These are phyloP conservation scores for Ephemerocybe angulata DNA, from an alignment of 768 basidiomycete genomes.

Conservation along the genomic window DNA sequence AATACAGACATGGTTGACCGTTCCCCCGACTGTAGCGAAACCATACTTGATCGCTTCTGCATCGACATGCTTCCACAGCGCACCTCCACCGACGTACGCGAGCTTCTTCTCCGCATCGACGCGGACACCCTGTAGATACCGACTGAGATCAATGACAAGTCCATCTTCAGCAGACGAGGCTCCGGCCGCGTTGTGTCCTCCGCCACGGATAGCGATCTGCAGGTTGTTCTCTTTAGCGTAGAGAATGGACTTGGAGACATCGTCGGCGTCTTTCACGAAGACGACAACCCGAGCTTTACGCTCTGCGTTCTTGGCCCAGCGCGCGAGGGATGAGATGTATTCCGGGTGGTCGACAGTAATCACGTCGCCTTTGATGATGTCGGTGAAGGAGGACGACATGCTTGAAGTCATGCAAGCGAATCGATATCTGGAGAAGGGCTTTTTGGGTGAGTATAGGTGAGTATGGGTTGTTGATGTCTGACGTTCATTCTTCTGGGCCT, in stretches of 20 bases:
- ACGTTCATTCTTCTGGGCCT: too few species aligned
- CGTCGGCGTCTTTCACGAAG: slow-evolving; percentile 37
- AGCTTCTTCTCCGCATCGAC: slow-evolving; percentile 35
- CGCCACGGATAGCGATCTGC: slow-evolving; percentile 40
- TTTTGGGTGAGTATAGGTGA: too few species aligned
- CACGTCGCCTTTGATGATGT: slow-evolving; percentile 43
- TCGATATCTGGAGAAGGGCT: too few species aligned
- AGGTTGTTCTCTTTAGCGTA: slow-evolving; percentile 32
- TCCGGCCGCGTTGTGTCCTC: slow-evolving; percentile 42
- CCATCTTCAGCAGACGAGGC: slow-evolving; percentile 43
- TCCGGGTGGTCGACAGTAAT: slow-evolving; percentile 31
- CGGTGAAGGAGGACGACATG: too few species aligned
- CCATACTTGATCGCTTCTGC: slow-evolving; percentile 38
- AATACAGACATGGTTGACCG: slow-evolving; percentile 42
- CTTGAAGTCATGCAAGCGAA: too few species aligned
- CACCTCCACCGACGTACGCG: slow-evolving; percentile 42
- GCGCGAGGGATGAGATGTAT: slow-evolving; percentile 35
- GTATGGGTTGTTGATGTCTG: too few species aligned
- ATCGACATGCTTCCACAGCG: slow-evolving; percentile 44
- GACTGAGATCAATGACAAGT: slow-evolving; percentile 45
- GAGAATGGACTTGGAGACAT: slow-evolving; percentile 33
- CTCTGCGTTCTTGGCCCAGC: slow-evolving; percentile 42
- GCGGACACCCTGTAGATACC: slow-evolving; percentile 33
- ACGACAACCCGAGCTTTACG: slow-evolving; percentile 40
- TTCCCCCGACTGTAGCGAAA: slow-evolving; percentile 43